These are phyloP conservation scores for Cephaloascus fragrans DNA, from an alignment of 805 yeast species.

Conservation along the genomic window DNA sequence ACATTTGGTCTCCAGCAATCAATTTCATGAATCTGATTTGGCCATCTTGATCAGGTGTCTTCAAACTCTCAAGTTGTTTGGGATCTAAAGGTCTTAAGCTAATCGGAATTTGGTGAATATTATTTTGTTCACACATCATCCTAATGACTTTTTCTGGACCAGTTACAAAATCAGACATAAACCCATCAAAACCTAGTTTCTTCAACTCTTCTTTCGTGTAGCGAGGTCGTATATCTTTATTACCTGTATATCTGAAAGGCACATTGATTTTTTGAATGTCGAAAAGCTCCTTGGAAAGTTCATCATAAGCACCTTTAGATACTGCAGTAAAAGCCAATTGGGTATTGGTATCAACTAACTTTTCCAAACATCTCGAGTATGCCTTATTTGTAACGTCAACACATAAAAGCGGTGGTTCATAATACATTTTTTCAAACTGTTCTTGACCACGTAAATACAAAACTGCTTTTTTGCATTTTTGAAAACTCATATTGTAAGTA, in stretches of 20 bases:
- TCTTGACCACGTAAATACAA: conserved; percentile 27
- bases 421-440: conserved; percentile 32
- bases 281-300: conserved; percentile 31
- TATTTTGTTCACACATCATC: conserved; percentile 54
- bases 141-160: conserved; percentile 69
- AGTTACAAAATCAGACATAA: conserved; percentile 52
- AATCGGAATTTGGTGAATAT: conserved; percentile 53
- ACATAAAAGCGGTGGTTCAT: conserved; percentile 68
- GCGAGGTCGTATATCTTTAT: conserved; percentile 10
- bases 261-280: conserved; percentile 31
- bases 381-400: conserved; percentile 40
- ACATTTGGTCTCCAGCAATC: conserved; percentile 47
- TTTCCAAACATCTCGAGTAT: conserved; percentile 48
- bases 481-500: conserved; percentile 12
- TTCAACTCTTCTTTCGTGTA: conserved; percentile 22
- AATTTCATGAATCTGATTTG: conserved; percentile 42
- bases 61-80: conserved; percentile 23
- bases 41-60: conserved; percentile 26
- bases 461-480: conserved; percentile 28
- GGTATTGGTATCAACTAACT: conserved; percentile 42
- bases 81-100: conserved; percentile 33
- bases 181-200: conserved; percentile 70
- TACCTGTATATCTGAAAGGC: conserved; percentile 42
- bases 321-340: conserved; percentile 56
- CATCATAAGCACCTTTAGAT: conserved; percentile 37